A percentile compares a stretch with the other conserved stretches of the same genome.
phyloP scores from a whole-genome alignment of 2,329 filamentous ascomycete species.

The Trichoderma sp. region DNA sequence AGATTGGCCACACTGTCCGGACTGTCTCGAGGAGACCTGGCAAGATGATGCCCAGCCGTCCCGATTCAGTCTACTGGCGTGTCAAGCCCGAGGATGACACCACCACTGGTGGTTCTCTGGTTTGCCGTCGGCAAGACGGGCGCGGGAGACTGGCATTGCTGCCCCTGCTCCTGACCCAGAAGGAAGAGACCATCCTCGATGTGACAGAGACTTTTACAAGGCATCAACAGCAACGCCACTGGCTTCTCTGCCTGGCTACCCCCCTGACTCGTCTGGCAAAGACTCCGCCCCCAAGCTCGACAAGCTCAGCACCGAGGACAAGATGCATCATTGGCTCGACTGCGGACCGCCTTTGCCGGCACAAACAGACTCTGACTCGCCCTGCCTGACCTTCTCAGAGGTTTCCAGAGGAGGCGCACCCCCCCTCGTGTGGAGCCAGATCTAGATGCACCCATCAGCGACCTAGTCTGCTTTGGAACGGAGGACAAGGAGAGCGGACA shows the following conservation, averaged over 20 bases:
- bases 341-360: constrained; percentile 79
- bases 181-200: constrained; percentile 71
- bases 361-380: constrained; percentile 76
- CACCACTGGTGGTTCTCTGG: constrained; percentile 96
- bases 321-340: constrained; percentile 88
- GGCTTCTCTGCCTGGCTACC: constrained; percentile 89
- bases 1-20: constrained; percentile 90
- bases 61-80: constrained; percentile 86
- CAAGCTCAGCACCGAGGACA: constrained; percentile 78
- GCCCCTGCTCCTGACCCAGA: constrained; percentile 68
- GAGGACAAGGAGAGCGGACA: constrained; percentile 68
- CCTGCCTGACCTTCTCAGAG: constrained; percentile 80
- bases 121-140: constrained; percentile 72
- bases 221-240: constrained; percentile 83
- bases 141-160: constrained; percentile 57
- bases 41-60: constrained; percentile 75
- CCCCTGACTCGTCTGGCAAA: constrained; percentile 76
- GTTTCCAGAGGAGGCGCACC: constrained; percentile 79
- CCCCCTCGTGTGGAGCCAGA: constrained; percentile 85
- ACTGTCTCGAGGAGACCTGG: constrained; percentile 80
- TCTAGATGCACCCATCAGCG: constrained; percentile 74
- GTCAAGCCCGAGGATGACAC: constrained; percentile 86
- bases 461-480: constrained; percentile 79
- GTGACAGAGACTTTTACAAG: constrained; percentile 81
- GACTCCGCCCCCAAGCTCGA: constrained; percentile 73